A percentile compares a stretch with the other conserved stretches of the same genome.
phyloP scores from a whole-genome alignment of 768 basidiomycete species.

The Pleurotus giganteus region DNA sequence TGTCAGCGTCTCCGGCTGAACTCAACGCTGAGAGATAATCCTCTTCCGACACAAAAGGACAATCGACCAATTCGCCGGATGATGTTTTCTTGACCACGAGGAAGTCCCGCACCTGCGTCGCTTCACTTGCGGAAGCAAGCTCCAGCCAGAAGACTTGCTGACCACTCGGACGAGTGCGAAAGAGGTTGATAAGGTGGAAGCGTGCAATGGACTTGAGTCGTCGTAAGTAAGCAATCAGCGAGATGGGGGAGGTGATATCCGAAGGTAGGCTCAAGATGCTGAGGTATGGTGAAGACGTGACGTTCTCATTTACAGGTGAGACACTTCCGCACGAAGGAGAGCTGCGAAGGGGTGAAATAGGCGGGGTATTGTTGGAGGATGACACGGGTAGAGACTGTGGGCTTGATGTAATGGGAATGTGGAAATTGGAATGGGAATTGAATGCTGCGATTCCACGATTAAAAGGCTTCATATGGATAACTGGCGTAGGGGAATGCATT shows the following conservation, averaged over 20 bases:
- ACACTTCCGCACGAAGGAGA: slow-evolving; percentile 2
- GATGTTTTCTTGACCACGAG: slow-evolving; percentile 6
- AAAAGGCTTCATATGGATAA: slow-evolving; percentile 1
- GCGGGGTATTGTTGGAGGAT: slow-evolving; percentile 5
- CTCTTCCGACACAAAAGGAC: slow-evolving; percentile 6
- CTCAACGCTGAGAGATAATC: neutral
- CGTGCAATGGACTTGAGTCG: slow-evolving; percentile 8
- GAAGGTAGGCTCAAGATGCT: slow-evolving; percentile 5
- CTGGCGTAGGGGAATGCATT: slow-evolving; percentile 1
- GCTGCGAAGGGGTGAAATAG: slow-evolving; percentile 1
- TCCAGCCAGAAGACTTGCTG: slow-evolving; percentile 9
- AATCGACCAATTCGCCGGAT: slow-evolving; percentile 6
- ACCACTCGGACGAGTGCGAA: slow-evolving; percentile 1
- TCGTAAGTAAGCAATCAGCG: slow-evolving; percentile 3
- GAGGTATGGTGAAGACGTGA: slow-evolving; percentile 1
- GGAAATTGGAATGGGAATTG: neutral
- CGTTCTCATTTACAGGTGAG: neutral
- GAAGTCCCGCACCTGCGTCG: slow-evolving; percentile 3
- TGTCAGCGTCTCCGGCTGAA: neutral
- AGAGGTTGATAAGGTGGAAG: slow-evolving; percentile 6
- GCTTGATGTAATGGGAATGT: slow-evolving; percentile 1
- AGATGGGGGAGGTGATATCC: slow-evolving; percentile 1
- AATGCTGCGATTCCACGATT: slow-evolving; percentile 3
- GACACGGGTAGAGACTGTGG: slow-evolving; percentile 5
- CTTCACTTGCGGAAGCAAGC: slow-evolving; percentile 3